Evolutionary conservation across 148 eudicot genomes (phyloP), one percentile per base, ranked within the genome.

Genomic region (Hydrangea macrophylla): DNA sequence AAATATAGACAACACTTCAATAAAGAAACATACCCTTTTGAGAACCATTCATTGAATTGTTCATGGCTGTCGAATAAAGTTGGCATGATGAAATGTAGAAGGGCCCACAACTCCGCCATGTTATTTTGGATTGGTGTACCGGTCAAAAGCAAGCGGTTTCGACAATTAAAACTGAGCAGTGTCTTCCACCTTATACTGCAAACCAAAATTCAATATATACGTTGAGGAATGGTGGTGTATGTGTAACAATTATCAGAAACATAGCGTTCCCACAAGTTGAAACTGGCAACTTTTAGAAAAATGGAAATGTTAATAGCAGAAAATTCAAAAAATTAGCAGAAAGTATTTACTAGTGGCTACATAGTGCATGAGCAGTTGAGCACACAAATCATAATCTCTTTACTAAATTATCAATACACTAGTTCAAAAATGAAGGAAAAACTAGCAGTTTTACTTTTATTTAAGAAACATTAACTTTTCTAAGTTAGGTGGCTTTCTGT

Each of bases 91-190:
- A 94, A 94, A 82, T 94, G 98, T 11, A 94, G 78, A 64, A 94
- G 92, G 35, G 98, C 87, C 98, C 98, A 94, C 73, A 94, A 79
- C 71, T 94, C 98, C 73, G 98, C 98, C 98, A 94, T 94, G 83
- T 94, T 94, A 76, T 94, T 94, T 75, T 94, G 98, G 73, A 94
- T 78, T 36, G 98, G 98, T 3, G 98, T 94, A 54, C 98, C 98
- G 59, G 98, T 94, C 72, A 94, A 79, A 67, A 94, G 92, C 89
- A 94, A 83, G 69, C 98, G 97, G 69, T 94, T 94, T 70, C 98
- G 86, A 77, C 98, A 94, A 71, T 94, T 90, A 73, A 94, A 94
- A 68, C 92, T 85, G 72, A 90, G 92, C 67, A 94, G 83, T n/a
- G 96, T 94, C 82, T 90, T 94, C 98, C 98, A 94, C 80, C 98